Percentiles rank a stretch among this genome's conserved stretches.
Evolutionary conservation across 1,139 yeast species (phyloP).

Genomic region (Yamadazyma diddensiae): DNA sequence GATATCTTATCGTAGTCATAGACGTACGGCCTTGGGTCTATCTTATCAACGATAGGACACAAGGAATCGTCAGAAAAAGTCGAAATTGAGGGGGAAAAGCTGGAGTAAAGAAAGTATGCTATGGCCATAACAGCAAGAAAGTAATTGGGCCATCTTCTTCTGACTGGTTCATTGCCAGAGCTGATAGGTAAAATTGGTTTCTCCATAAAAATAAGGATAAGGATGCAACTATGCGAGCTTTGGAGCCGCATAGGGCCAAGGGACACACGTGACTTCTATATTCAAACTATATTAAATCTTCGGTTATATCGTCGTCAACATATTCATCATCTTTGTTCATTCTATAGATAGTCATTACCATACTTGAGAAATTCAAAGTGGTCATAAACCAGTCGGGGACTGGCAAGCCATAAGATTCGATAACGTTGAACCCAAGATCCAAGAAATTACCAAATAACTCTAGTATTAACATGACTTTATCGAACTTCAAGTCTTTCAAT

Average conservation of each 20-base stretch:
- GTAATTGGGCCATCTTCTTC: too few relatives aligned
- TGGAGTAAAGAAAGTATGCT: too few relatives aligned
- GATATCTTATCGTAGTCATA: conserved; percentile 21
- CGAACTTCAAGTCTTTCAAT: conserved; percentile 42
- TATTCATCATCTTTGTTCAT: conserved; percentile 53
- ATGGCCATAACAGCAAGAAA: too few relatives aligned
- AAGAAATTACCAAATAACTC: conserved; percentile 45
- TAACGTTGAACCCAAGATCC: conserved; percentile 41
- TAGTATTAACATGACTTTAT: conserved; percentile 41
- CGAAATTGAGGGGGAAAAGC: too few relatives aligned
- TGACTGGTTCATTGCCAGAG: too few relatives aligned
- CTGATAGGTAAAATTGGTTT: conserved; percentile 8
- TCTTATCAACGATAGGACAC: conserved; percentile 35
- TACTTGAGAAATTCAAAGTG: conserved; percentile 40
- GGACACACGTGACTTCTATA: too few relatives aligned
- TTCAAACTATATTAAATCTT: conserved; percentile 31
- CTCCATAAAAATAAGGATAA: not conserved
- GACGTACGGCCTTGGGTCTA: conserved; percentile 25
- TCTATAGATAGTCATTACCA: conserved; percentile 50
- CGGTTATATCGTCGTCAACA: conserved; percentile 45
- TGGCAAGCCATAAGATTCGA: conserved; percentile 35
- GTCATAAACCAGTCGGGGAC: conserved; percentile 48
- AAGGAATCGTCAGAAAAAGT: conserved; percentile 18
- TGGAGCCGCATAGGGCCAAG: too few relatives aligned
- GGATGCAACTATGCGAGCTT: not conserved